These are phyloP conservation scores for Arachis stenosperma DNA, from an alignment of 306 rosid genomes.

Conservation along the genomic window DNA sequence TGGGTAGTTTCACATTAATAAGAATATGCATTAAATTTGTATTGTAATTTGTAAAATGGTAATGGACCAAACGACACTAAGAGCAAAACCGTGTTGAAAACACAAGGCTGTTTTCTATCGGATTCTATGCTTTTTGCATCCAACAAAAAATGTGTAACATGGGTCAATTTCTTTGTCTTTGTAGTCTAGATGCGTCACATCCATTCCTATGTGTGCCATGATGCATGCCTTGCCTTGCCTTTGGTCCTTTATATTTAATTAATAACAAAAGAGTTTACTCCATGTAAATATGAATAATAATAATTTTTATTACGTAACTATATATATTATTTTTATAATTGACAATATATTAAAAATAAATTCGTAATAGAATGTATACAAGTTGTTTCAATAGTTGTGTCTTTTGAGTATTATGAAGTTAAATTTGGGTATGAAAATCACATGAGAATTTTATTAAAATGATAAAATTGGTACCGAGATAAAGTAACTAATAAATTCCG, in stretches of 20 bases:
- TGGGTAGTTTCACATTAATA: background rate
- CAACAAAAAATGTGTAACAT: constrained; percentile 33
- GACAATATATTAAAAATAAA: too few relatives aligned
- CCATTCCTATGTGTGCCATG: background rate
- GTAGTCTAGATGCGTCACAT: background rate
- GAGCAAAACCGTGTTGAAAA: constrained; percentile 25
- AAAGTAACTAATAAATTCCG: too few relatives aligned
- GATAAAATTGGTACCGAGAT: too few relatives aligned
- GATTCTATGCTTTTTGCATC: background rate
- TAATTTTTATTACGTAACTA: too few relatives aligned
- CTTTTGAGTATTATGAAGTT: too few relatives aligned
- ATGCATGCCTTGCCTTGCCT: background rate
- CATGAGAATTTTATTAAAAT: too few relatives aligned
- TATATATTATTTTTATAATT: too few relatives aligned
- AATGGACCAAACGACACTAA: constrained; percentile 27
- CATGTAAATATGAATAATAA: too few relatives aligned
- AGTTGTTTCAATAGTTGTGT: too few relatives aligned
- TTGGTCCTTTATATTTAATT: background rate
- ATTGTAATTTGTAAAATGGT: background rate
- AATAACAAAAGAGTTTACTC: too few relatives aligned
- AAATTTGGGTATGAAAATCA: too few relatives aligned
- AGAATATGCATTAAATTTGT: background rate
- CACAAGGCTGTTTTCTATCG: background rate
- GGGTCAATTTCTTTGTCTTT: background rate
- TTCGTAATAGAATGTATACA: too few relatives aligned